A percentile compares a stretch with the other conserved stretches of the same genome.
phyloP scores from a whole-genome alignment of 106 monocot genomes.

The Alisma plantagoaquatica region DNA sequence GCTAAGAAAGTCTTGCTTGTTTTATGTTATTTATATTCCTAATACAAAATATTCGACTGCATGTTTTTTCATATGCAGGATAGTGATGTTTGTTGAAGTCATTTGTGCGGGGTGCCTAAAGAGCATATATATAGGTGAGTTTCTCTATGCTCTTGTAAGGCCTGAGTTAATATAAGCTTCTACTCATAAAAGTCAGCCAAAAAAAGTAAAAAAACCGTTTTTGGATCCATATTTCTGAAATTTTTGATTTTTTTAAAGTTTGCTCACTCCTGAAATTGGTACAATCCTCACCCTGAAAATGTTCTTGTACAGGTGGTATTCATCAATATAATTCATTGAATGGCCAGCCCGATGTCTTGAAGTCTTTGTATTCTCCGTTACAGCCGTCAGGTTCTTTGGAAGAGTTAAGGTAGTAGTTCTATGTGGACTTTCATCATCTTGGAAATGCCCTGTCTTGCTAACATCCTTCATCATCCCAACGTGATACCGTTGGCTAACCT shows the following conservation, averaged over 20 bases:
- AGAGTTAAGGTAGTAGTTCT: conserved; percentile 47
- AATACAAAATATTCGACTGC: not conserved
- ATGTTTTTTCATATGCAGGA: conserved; percentile 33
- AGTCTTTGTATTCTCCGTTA: conserved; percentile 79
- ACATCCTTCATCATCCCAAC: no score
- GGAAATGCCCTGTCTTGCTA: not conserved
- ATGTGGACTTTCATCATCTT: not conserved
- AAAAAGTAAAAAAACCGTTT: no score
- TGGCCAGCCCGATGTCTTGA: conserved; percentile 87
- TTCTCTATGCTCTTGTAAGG: no score
- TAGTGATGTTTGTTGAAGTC: conserved; percentile 57
- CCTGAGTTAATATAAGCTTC: no score
- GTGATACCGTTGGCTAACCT: no score
- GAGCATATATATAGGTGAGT: conserved; percentile 71
- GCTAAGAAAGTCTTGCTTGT: no score
- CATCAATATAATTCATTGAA: conserved; percentile 88
- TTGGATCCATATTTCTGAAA: no score
- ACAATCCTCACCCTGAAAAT: no score
- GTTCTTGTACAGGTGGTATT: conserved; percentile 54
- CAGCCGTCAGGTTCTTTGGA: conserved; percentile 79
- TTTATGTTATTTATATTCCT: no score
- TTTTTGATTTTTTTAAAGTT: no score
- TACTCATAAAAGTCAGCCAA: no score
- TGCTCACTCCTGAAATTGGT: no score
- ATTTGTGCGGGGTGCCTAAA: conserved; percentile 75